Evolutionary conservation across 2,329 filamentous ascomycete species (phyloP).

Genomic region (Cercospora brassicicola): DNA sequence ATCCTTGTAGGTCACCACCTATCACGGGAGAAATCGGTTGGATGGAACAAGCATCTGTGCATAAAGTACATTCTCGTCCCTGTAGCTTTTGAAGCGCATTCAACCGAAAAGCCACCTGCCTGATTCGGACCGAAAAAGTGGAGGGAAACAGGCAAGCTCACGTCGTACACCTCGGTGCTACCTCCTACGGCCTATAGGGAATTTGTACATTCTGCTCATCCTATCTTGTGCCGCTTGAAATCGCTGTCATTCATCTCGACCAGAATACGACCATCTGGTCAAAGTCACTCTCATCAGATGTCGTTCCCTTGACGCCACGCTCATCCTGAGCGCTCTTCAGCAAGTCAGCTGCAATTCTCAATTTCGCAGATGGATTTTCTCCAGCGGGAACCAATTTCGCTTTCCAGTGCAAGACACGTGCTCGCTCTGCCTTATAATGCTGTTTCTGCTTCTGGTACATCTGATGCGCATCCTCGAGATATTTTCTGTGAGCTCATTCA

Average conservation of each 20-base stretch:
- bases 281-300: too few species aligned
- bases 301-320: too few species aligned
- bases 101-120: background rate
- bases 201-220: background rate
- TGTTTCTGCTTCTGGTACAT: too few species aligned
- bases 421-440: too few species aligned
- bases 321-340: too few species aligned
- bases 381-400: too few species aligned
- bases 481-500: too few species aligned
- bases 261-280: background rate
- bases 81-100: background rate
- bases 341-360: too few species aligned
- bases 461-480: too few species aligned
- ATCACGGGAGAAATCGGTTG: background rate
- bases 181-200: background rate
- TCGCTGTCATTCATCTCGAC: background rate
- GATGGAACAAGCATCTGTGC: background rate
- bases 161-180: background rate
- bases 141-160: background rate
- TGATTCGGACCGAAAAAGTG: background rate
- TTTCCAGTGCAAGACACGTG: too few species aligned
- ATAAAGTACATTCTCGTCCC: background rate
- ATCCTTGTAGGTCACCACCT: background rate
- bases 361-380: too few species aligned
- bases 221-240: background rate